phyloP scores from a whole-genome alignment of 805 yeast genomes.

The Diddensiella santjacobensis region DNA sequence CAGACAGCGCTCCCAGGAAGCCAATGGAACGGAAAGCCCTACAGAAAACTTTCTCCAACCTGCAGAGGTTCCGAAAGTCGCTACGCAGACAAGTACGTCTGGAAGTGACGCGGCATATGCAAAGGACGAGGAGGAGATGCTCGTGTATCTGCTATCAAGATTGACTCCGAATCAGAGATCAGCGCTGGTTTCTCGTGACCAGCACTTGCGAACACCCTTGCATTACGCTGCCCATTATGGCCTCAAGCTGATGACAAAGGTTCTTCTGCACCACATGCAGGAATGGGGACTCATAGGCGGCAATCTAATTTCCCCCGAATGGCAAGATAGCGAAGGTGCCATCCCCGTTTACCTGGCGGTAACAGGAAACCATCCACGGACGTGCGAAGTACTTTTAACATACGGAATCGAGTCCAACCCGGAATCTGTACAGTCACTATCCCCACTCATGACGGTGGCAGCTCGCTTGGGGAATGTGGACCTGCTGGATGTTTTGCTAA shows the following conservation, averaged over 20 bases:
- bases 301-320: constrained; percentile 27
- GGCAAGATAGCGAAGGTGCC: constrained; percentile 62
- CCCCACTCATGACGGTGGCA: constrained; percentile 46
- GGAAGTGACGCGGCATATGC: constrained; percentile 64
- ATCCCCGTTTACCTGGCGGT: constrained; percentile 85
- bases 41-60: constrained; percentile 34
- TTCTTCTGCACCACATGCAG: constrained; percentile 52
- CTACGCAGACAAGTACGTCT: constrained; percentile 47
- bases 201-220: constrained; percentile 75
- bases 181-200: constrained; percentile 64
- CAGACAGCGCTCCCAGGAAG: constrained; percentile 33
- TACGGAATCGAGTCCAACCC: constrained; percentile 17
- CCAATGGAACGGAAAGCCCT: background rate
- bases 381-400: constrained; percentile 56
- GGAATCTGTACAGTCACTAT: constrained; percentile 3
- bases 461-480: constrained; percentile 60
- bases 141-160: constrained; percentile 54
- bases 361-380: constrained; percentile 75
- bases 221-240: constrained; percentile 92
- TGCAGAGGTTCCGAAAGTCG: constrained; percentile 52
- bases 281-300: constrained; percentile 46
- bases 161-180: constrained; percentile 52
- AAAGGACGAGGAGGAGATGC: constrained; percentile 54
- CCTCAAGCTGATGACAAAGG: constrained; percentile 54
- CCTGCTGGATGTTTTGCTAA: constrained; percentile 51